A percentile compares a stretch with the other conserved stretches of the same genome.
Evolutionary conservation across 2,329 filamentous ascomycete species (phyloP).

Genomic region (Talaromyces atroroseus): DNA sequence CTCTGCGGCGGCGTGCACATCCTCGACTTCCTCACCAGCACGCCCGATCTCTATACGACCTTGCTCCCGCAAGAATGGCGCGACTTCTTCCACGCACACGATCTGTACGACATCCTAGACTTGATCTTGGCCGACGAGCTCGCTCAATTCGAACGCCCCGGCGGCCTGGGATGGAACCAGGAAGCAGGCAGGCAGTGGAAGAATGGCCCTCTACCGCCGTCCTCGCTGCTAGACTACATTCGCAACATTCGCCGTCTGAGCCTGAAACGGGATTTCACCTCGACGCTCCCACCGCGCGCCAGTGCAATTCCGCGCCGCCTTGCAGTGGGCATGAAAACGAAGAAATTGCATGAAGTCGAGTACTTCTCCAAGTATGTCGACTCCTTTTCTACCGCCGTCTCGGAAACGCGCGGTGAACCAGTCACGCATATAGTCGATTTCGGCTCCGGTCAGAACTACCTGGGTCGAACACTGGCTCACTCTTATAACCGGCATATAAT

Average conservation of each 20-base stretch:
- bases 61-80: conserved; percentile 78
- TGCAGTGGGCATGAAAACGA: conserved; percentile 86
- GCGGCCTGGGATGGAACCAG: not conserved
- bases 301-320: conserved; percentile 63
- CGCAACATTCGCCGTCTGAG: conserved; percentile 63
- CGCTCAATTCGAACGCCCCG: conserved; percentile 21
- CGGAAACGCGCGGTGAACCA: conserved; percentile 37
- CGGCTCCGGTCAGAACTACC: conserved; percentile 93
- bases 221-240: conserved; percentile 66
- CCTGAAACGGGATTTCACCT: conserved; percentile 57
- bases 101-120: conserved; percentile 72
- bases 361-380: conserved; percentile 85
- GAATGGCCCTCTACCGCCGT: conserved; percentile 40
- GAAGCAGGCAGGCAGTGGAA: conserved; percentile 33
- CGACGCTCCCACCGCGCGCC: conserved; percentile 26
- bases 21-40: conserved; percentile 85
- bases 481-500: conserved; percentile 85
- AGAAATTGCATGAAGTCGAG: conserved; percentile 90
- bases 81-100: conserved; percentile 63
- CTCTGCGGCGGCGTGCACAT: conserved; percentile 98
- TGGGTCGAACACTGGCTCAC: conserved; percentile 77
- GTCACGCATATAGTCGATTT: conserved; percentile 93
- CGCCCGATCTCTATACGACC: conserved; percentile 73
- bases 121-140: conserved; percentile 76
- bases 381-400: conserved; percentile 55